A percentile compares a stretch with the other conserved stretches of the same genome.
Evolutionary conservation across 2,329 filamentous ascomycete genomes (phyloP).

Genomic region (Aspergillus fischeri): DNA sequence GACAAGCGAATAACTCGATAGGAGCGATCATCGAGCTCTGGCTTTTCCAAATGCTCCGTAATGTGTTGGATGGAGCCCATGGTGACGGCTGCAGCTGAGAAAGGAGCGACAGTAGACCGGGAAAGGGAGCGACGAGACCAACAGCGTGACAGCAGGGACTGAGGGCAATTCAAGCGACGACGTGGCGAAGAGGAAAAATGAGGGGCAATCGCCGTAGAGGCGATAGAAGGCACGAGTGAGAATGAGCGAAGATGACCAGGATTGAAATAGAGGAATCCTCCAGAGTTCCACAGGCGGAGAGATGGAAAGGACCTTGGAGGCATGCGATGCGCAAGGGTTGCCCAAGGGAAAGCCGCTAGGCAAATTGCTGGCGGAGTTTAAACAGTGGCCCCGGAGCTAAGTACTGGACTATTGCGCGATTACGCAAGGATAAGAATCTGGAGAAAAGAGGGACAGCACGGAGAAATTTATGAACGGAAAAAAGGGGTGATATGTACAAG

Average conservation of each 20-base stretch:
- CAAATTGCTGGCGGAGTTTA: background rate
- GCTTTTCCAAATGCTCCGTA: constrained; percentile 74
- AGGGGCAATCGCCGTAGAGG: constrained; percentile 14
- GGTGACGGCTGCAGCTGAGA: constrained; percentile 16
- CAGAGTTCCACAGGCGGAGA: constrained; percentile 15
- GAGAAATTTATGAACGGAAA: background rate
- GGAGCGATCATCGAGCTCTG: constrained; percentile 75
- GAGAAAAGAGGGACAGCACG: background rate
- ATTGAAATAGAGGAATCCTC: constrained; percentile 8
- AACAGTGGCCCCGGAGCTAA: background rate
- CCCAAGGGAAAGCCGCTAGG: constrained; percentile 2
- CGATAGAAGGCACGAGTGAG: constrained; percentile 12
- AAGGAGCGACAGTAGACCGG: constrained; percentile 14
- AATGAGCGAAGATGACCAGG: constrained; percentile 3
- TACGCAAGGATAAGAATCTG: background rate
- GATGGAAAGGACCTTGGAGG: constrained; percentile 34
- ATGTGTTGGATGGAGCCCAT: constrained; percentile 44
- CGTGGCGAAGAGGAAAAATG: constrained; percentile 14
- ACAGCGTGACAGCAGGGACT: constrained; percentile 4
- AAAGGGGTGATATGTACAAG: background rate
- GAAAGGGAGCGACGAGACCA: constrained; percentile 15
- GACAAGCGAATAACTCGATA: constrained; percentile 82
- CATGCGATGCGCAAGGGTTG: constrained; percentile 23
- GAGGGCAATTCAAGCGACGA: constrained; percentile 8
- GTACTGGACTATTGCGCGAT: background rate